Base-by-base conservation (phyloP, 1,284 basidiomycete genomes). In the Leccinum subrobustum region DNA sequence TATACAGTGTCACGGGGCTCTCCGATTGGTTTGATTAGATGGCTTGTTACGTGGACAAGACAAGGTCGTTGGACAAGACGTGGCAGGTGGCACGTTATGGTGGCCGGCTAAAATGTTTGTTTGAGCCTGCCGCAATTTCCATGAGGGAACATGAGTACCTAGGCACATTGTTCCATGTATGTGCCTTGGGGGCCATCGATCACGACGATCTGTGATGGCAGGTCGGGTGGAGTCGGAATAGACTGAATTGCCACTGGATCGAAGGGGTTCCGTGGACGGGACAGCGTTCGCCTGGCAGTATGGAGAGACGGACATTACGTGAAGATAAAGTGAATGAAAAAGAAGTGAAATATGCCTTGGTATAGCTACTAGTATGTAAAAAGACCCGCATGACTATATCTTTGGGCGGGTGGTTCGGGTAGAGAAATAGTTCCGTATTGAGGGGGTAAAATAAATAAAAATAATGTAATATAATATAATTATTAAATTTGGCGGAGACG, bases 141-240 rank as follows among this genome's bases (percentile, higher is more conserved):
- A 48, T 35, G 33, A 39, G 47, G 48, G n/a, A 52, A 61, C 29
- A 35, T 12, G 12, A 27, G 33, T 59, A 42, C 29, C 60, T 52
- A 37, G 61, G 47, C 50, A 50, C 61, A 63, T 59, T 54, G 61
- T 62, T 50, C 56, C 33, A 27, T 33, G 53, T 20, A 16, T 31
- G 65, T 65, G 56, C 64, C 65, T 67, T 56, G 54, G 18, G 9
- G 14, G 29, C 5, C 44, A 64, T 64, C 57, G 66, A 67, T 67
- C 23, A 23, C 25, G 20, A 53, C 58, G 62, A 67, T 64, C 63
- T 50, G 37, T 37, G 64, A 65, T 59, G 50, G 50, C 42, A 5
- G 48, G 48, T 35, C 64, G 64, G 67, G 29, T 12, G 14, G 53
- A 64, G 25, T 55, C 66, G 66, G 66, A 37, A 65, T 14, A 12